Evolutionary conservation across 2,329 filamentous ascomycete species (phyloP).

Genomic region (Fusarium globosum): DNA sequence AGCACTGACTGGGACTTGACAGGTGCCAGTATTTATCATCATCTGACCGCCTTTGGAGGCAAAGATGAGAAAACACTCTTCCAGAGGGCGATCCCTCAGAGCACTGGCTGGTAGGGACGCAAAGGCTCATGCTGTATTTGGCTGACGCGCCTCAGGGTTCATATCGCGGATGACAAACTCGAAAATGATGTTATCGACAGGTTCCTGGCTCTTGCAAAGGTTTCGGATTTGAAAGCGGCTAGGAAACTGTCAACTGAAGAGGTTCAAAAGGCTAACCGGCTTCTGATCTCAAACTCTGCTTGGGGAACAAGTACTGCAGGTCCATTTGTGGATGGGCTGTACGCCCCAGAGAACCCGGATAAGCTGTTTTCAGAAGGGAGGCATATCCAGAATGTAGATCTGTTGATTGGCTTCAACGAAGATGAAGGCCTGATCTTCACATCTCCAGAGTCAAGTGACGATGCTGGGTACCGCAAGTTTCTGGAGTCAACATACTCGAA

Average conservation of each 20-base stretch:
- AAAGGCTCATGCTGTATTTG: rapidly evolving
- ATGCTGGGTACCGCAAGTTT: background rate
- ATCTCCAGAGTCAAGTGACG: background rate
- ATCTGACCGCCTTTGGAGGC: background rate
- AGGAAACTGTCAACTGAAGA: background rate
- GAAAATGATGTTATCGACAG: background rate
- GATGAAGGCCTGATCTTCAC: background rate
- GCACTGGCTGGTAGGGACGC: background rate
- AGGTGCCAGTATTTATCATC: background rate
- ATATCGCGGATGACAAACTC: background rate
- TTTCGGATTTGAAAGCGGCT: background rate
- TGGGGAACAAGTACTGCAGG: background rate
- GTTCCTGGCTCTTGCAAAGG: background rate
- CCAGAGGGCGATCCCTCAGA: background rate
- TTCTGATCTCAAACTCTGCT: background rate
- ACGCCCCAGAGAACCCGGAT: background rate
- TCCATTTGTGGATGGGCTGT: background rate
- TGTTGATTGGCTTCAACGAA: background rate
- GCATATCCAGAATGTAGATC: background rate
- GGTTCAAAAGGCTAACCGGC: background rate
- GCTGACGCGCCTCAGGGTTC: background rate
- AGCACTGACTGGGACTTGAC: background rate
- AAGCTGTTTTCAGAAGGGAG: background rate
- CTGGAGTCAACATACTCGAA: background rate
- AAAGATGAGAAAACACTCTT: background rate